These are phyloP conservation scores for Eucommia ulmoides DNA, from an alignment of 257 asterid genomes.

Conservation along the genomic window DNA sequence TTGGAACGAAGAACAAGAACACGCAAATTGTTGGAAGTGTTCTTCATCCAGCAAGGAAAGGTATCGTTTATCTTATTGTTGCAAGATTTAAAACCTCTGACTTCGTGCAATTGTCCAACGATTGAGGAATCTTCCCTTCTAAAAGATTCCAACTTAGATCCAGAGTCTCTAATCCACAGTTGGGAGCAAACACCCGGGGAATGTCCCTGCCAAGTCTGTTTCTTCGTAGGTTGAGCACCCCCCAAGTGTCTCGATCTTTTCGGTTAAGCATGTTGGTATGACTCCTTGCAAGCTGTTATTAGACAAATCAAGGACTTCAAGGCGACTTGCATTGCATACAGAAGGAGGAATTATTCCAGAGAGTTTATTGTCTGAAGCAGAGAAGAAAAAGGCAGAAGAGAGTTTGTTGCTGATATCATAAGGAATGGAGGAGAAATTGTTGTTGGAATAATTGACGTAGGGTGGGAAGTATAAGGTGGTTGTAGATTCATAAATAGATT, in stretches of 20 bases:
- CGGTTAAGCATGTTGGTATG: slow-evolving; percentile 36
- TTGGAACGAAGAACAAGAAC: slow-evolving; percentile 44
- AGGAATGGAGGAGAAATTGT: slow-evolving; percentile 17
- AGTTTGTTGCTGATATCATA: slow-evolving; percentile 15
- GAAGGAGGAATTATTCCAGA: slow-evolving; percentile 39
- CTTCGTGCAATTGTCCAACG: slow-evolving; percentile 28
- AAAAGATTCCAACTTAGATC: slow-evolving; percentile 34
- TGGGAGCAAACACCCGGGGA: slow-evolving; percentile 20
- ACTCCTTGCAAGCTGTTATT: slow-evolving; percentile 27
- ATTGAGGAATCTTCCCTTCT: slow-evolving; percentile 28
- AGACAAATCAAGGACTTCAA: slow-evolving; percentile 41
- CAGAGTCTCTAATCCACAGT: slow-evolving; percentile 25
- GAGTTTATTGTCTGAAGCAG: slow-evolving; percentile 32
- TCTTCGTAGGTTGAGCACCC: slow-evolving; percentile 30
- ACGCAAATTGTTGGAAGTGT: slow-evolving; percentile 22
- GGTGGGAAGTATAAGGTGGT: not conserved
- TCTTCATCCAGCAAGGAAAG: slow-evolving; percentile 22
- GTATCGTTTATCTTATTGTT: slow-evolving; percentile 16
- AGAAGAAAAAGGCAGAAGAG: slow-evolving; percentile 16
- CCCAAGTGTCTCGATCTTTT: slow-evolving; percentile 7
- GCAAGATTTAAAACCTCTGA: slow-evolving; percentile 27
- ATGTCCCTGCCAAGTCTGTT: slow-evolving; percentile 34
- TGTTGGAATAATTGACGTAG: slow-evolving; percentile 20
- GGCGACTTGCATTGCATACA: slow-evolving; percentile 29
- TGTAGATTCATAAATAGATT: not conserved